Conservation (phyloP, 495 filamentous ascomycete species). For the Daldinia decipiens region DNA sequence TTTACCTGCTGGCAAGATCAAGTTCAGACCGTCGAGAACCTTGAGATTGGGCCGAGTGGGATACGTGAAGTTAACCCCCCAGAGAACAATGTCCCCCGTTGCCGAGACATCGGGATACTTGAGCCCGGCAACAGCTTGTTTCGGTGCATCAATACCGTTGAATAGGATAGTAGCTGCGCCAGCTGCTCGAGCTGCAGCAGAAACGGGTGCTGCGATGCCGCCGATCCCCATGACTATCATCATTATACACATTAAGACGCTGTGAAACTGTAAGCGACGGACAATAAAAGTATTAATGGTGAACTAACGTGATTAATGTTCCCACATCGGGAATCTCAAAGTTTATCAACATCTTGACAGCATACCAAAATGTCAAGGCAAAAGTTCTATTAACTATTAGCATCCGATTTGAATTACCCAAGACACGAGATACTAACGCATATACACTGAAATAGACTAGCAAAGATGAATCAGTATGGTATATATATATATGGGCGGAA, state of each 20-base stretch:
- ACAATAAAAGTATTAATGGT: neutral
- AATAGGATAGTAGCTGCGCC: constrained; percentile 66
- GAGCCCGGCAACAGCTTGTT: constrained; percentile 57
- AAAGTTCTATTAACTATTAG: constrained; percentile 50
- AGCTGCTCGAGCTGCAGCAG: constrained; percentile 61
- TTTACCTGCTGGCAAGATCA: constrained; percentile 77
- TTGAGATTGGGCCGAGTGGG: constrained; percentile 69
- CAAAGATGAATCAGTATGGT: constrained; percentile 7
- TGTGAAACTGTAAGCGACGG: constrained; percentile 45
- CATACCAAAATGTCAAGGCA: constrained; percentile 60
- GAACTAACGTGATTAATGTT: constrained; percentile 62
- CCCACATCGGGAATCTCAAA: constrained; percentile 53
- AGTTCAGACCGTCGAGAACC: constrained; percentile 62
- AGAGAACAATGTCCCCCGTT: constrained; percentile 66
- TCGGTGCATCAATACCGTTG: constrained; percentile 65
- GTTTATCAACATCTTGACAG: constrained; percentile 47
- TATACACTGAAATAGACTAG: constrained; percentile 58
- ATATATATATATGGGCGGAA: neutral
- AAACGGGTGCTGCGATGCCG: constrained; percentile 61
- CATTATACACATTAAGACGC: constrained; percentile 67
- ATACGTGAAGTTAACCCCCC: constrained; percentile 71
- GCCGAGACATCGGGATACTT: constrained; percentile 58
- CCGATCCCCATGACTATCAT: constrained; percentile 63
- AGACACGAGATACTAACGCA: constrained; percentile 46
- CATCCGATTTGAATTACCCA: constrained; percentile 1